Conservation (phyloP, 257 asterid genomes). For the Salvia hispanica region DNA sequence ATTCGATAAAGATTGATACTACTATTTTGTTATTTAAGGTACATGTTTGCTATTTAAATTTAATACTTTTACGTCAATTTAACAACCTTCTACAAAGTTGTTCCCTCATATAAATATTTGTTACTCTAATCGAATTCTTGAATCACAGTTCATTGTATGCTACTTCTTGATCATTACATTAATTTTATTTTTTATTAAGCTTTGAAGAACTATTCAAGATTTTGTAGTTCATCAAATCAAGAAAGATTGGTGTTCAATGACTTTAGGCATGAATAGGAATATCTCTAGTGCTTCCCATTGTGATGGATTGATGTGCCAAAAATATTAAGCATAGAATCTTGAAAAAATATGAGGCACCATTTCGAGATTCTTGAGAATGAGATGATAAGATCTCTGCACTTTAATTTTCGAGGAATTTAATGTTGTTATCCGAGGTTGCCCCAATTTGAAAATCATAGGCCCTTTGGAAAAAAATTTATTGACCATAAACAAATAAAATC, state of each 20-base stretch:
- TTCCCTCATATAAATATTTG: too few relatives aligned
- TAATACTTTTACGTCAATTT: too few relatives aligned
- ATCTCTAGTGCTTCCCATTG: conserved; percentile 17
- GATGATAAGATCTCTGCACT: not conserved
- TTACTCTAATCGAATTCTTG: too few relatives aligned
- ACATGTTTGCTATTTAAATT: too few relatives aligned
- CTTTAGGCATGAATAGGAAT: conserved; percentile 8
- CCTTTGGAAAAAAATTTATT: not conserved
- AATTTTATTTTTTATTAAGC: too few relatives aligned
- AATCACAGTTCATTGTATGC: too few relatives aligned
- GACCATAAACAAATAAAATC: not conserved
- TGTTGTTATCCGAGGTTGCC: too few relatives aligned
- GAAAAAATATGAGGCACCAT: not conserved
- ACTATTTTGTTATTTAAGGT: too few relatives aligned
- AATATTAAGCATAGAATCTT: not conserved
- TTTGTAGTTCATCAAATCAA: conserved; percentile 15
- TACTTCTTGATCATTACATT: too few relatives aligned
- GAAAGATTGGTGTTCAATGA: conserved; percentile 1
- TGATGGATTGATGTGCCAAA: conserved; percentile 30
- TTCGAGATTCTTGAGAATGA: conserved; percentile 26
- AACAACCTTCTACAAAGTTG: too few relatives aligned
- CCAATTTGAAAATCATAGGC: not conserved
- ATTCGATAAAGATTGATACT: too few relatives aligned
- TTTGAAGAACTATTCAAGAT: not conserved
- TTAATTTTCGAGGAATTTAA: conserved; percentile 9